Evolutionary conservation across 805 yeast genomes (phyloP), one percentile per base, ranked within the genome.

Genomic region (Metschnikowia continentalis): DNA sequence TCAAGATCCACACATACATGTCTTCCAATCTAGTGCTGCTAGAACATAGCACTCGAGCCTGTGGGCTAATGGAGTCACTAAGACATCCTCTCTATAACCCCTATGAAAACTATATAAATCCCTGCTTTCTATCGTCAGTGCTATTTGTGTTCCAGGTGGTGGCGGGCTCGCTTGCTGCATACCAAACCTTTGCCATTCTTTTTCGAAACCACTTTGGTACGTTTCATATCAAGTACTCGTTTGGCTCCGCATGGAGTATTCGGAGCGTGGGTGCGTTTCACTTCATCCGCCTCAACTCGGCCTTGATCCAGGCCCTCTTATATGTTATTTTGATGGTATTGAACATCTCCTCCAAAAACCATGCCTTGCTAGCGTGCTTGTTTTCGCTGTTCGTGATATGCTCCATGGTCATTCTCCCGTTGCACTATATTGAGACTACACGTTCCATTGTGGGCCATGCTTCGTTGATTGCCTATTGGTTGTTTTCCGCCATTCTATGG

Each of bases 21-120:
- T 30, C 33, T 6, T 19, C 43, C 20, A 22, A n/a, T 33, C 11
- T 20, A n/a, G 36, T 13, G 10, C 30, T 32, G 41, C 22, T 22
- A 5, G 41, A 22, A 13, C 26, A 17, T 19, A 14, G 32, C 15
- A 11, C 14, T 22, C 46, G 26, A 23, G 19, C 32, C 14, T 55
- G 58, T 23, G 51, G 49, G 11, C 50, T 55, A 20, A 35, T 38
- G 20, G 50, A 48, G 20, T 48, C 60, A 7, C 50, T 58, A 35
- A 20, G 33, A 14, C 40, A 51, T n/a, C 71, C 69, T 4, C 61
- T 68, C 35, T 61, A 56, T 39, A 50, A 61, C 50, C 61, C 65
- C 5, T 17, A 43, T 35, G 54, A 55, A 15, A 67, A 68, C 52
- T 54, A 62, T 38, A 37, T 68, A 7, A 65, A 68, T 51, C 72